Conservation (phyloP, 768 basidiomycete genomes). For the Lentinula sp. region DNA sequence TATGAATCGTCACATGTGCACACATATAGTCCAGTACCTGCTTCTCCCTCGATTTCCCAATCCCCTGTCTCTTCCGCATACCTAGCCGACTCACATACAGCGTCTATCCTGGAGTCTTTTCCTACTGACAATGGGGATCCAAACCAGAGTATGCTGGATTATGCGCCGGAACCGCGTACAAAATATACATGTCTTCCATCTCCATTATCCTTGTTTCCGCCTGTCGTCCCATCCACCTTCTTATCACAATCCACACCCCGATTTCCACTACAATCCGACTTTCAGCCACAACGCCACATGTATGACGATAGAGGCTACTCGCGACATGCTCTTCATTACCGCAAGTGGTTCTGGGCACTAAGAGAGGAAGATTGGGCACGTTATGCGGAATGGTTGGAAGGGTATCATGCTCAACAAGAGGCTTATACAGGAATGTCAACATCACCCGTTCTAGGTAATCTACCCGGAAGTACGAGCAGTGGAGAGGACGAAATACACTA, state of each 20-base stretch:
- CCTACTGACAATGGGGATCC: conserved; percentile 5
- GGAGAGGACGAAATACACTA: neutral
- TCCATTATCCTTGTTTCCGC: conserved; percentile 20
- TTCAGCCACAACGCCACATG: conserved; percentile 26
- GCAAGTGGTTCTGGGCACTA: conserved; percentile 58
- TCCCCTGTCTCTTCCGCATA: neutral
- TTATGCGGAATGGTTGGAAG: conserved; percentile 18
- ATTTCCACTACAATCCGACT: conserved; percentile 7
- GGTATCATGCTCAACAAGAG: neutral
- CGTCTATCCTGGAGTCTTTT: conserved; percentile 11
- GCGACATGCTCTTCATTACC: conserved; percentile 48
- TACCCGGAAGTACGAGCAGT: neutral
- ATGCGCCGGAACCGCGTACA: conserved; percentile 16
- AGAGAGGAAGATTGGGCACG: conserved; percentile 48
- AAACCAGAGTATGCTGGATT: conserved; percentile 12
- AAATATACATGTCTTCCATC: conserved; percentile 34
- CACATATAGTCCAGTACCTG: neutral
- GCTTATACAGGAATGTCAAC: conserved; percentile 7
- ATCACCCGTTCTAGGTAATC: conserved; percentile 6
- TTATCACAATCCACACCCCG: conserved; percentile 4
- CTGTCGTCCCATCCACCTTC: conserved; percentile 8
- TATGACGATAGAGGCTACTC: conserved; percentile 60
- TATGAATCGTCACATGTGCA: neutral
- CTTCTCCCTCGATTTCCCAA: neutral
- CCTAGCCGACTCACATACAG: neutral